These are phyloP conservation scores for Lomentospora prolificans DNA, from an alignment of 2,329 filamentous ascomycete genomes.

Conservation along the genomic window DNA sequence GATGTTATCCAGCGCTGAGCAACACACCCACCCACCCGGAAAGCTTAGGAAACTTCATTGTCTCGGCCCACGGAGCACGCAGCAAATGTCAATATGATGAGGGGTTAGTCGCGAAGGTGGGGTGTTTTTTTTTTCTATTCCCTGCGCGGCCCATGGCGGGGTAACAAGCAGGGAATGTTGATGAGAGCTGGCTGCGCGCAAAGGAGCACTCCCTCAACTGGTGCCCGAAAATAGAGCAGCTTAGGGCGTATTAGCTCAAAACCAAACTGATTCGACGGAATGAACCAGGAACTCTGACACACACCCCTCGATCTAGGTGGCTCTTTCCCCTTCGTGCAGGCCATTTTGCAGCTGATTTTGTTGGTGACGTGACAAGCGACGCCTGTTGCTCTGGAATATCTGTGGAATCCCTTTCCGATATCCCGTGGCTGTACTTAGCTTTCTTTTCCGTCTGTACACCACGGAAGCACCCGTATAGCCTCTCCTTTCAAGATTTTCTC, in stretches of 20 bases:
- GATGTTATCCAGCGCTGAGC: not conserved
- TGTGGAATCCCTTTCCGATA: not conserved
- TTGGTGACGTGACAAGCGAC: too few relatives aligned
- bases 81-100: not conserved
- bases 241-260: too few relatives aligned
- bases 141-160: not conserved
- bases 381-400: not conserved
- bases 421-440: not conserved
- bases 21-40: not conserved
- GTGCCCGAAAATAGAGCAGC: too few relatives aligned
- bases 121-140: not conserved
- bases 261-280: too few relatives aligned
- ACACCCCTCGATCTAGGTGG: too few relatives aligned
- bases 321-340: too few relatives aligned
- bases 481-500: not conserved
- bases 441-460: not conserved
- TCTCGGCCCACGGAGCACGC: too few relatives aligned
- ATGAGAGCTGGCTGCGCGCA: too few relatives aligned
- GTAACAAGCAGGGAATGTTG: not conserved
- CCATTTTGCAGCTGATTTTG: too few relatives aligned
- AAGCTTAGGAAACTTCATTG: not conserved
- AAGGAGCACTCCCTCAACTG: too few relatives aligned
- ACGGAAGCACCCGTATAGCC: not conserved
- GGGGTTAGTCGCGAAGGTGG: constrained; percentile 5
- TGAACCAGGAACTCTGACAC: too few relatives aligned